Conservation (phyloP, 768 basidiomycete genomes). For the Xerocomus brunneocitrinus region DNA sequence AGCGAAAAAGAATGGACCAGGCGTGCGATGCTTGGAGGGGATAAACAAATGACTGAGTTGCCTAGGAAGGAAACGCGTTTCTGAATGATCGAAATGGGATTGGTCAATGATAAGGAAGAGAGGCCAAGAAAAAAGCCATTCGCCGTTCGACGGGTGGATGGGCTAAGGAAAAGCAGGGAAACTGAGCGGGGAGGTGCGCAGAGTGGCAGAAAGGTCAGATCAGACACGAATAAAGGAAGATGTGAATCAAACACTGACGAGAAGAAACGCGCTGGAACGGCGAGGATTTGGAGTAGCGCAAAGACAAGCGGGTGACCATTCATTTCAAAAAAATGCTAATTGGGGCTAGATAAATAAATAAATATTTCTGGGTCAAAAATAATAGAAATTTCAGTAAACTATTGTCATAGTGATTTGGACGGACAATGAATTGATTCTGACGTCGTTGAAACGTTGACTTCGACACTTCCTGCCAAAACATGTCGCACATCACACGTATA, state of each 20-base stretch:
- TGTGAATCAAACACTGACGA: background rate
- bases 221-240: background rate
- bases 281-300: background rate
- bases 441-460: background rate
- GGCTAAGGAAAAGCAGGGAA: background rate
- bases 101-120: slow-evolving; percentile 9
- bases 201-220: background rate
- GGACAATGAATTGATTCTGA: background rate
- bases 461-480: background rate
- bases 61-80: slow-evolving; percentile 3
- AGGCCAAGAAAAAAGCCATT: slow-evolving; percentile 18
- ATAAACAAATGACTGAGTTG: background rate
- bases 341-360: background rate
- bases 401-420: background rate
- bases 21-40: slow-evolving; percentile 1
- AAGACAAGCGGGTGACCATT: background rate
- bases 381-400: background rate
- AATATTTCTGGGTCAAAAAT: background rate
- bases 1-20: slow-evolving; percentile 14
- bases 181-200: background rate
- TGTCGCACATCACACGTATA: background rate
- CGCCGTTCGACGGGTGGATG: slow-evolving; percentile 12
- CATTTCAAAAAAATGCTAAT: background rate
- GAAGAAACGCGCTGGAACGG: background rate
- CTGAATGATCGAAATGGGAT: slow-evolving; percentile 12